Percentiles rank a stretch among this genome's conserved stretches.
Evolutionary conservation across 169 alveolate species (phyloP).

Genomic region (Plasmodium knowlesi): DNA sequence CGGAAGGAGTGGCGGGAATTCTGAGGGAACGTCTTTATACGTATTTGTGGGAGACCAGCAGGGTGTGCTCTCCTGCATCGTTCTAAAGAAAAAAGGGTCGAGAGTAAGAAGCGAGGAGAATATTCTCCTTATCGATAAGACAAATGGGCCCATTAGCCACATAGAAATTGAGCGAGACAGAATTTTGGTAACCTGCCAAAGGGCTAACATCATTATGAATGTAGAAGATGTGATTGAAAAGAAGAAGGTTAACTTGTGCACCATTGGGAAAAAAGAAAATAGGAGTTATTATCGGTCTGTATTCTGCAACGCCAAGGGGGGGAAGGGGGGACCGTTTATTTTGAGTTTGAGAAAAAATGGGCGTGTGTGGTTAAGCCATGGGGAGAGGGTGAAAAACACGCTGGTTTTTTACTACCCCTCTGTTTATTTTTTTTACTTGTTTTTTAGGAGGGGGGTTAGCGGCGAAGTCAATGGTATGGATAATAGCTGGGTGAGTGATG

Average conservation of each 20-base stretch:
- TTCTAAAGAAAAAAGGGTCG: conserved; percentile 20
- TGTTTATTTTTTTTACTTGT: conserved; percentile 56
- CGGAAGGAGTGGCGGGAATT: not conserved
- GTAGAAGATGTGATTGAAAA: conserved; percentile 8
- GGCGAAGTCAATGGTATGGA: not conserved
- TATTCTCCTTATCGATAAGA: conserved; percentile 41
- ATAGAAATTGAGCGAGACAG: conserved; percentile 24
- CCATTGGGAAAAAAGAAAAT: conserved; percentile 44
- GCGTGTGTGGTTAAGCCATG: conserved; percentile 54
- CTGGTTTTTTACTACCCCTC: conserved; percentile 47
- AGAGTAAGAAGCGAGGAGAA: not conserved
- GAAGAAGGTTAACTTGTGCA: not conserved
- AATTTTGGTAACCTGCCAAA: conserved; percentile 68
- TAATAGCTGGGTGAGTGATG: not conserved
- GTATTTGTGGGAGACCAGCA: conserved; percentile 58
- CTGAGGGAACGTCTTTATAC: not conserved
- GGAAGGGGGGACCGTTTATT: not conserved
- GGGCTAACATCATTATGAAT: conserved; percentile 26
- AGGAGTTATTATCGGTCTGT: conserved; percentile 48
- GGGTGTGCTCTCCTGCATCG: conserved; percentile 45
- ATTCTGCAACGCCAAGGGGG: conserved; percentile 26
- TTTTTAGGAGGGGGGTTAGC: not conserved
- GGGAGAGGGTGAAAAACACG: conserved; percentile 52
- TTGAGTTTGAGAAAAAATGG: conserved; percentile 73
- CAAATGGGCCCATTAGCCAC: conserved; percentile 36